These are phyloP conservation scores for Trametes polyzona DNA, from an alignment of 1,284 basidiomycete species.

Conservation along the genomic window DNA sequence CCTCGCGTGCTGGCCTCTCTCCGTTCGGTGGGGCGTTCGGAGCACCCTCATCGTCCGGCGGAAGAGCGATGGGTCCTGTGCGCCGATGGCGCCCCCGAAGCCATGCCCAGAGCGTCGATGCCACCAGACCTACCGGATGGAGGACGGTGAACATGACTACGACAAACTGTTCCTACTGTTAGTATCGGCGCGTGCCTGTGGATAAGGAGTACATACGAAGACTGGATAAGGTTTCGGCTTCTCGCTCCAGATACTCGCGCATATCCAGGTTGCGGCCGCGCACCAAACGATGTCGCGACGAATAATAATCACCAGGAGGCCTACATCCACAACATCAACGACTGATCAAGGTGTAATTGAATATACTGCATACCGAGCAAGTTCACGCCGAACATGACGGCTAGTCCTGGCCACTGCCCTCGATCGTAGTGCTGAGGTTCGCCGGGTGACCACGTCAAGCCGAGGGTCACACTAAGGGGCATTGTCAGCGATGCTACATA, in stretches of 20 bases:
- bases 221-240: slow-evolving; percentile 64
- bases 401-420: slow-evolving; percentile 65
- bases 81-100: slow-evolving; percentile 33
- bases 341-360: neutral
- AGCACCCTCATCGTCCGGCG: slow-evolving; percentile 38
- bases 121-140: slow-evolving; percentile 58
- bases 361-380: slow-evolving; percentile 39
- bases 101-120: slow-evolving; percentile 41
- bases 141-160: slow-evolving; percentile 60
- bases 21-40: slow-evolving; percentile 4
- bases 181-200: neutral
- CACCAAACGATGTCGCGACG: slow-evolving; percentile 74
- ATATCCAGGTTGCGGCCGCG: slow-evolving; percentile 72
- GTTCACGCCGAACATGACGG: slow-evolving; percentile 62
- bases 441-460: slow-evolving; percentile 47
- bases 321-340: slow-evolving; percentile 30
- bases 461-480: slow-evolving; percentile 47
- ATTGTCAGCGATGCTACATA: neutral
- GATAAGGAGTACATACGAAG: slow-evolving; percentile 48
- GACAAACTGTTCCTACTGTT: slow-evolving; percentile 50
- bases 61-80: slow-evolving; percentile 48
- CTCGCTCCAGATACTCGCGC: slow-evolving; percentile 62
- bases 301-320: slow-evolving; percentile 55
- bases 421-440: slow-evolving; percentile 49
- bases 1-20: slow-evolving; percentile 31